Evolutionary conservation across 305 asterid genomes (phyloP), one percentile per base, ranked within the genome.

Genomic region (Fraxinus latifolia): DNA sequence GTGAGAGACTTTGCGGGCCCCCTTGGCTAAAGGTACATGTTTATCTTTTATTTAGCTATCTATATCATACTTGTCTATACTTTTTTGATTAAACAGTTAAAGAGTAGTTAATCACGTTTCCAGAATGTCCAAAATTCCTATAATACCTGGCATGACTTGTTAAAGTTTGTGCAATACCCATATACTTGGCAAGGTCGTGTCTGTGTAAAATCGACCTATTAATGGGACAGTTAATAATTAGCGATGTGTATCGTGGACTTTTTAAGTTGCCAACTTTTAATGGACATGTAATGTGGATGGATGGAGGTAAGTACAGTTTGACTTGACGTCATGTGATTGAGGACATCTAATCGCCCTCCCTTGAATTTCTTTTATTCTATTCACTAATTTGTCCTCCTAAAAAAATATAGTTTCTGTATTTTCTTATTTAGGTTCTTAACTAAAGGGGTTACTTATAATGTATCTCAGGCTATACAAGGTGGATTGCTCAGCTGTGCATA

Each of bases 1-100:
- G 97, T 27, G 98, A 93, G 90, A 92, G 98, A 77, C 95, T 96
- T 77, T 92, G 97, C 31, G 99, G 99, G 29, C 92, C 97, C 80
- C 97, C 99, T 86, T 96, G 97, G 99, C 91, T 96, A 76, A 96
- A 94, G 97, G 99, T 96, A 82, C 37, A 81, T 71, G 14, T 82
- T 87, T 76, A 29, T 71, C 76, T 62, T 65, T 76, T 65, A 68
- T 76, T 82, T 85, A 83, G 53, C 53, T 79, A 70, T 47, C 55
- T 68, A 31, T 74, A 39, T 44, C 68, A n/a, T 42, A n/a, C 62
- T 12, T 3, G 25, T 31, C 27, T 11, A 5, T 42, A 32, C 36
- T 33, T 31, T 17, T 74, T 74, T 68, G 36, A 72, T 55, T 37
- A 15, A 79, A 74, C 72, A 37, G 65, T 82, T 74, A 80, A 80